These are phyloP conservation scores for Scheffersomyces ergatensis DNA, from an alignment of 805 yeast genomes.

Conservation along the genomic window DNA sequence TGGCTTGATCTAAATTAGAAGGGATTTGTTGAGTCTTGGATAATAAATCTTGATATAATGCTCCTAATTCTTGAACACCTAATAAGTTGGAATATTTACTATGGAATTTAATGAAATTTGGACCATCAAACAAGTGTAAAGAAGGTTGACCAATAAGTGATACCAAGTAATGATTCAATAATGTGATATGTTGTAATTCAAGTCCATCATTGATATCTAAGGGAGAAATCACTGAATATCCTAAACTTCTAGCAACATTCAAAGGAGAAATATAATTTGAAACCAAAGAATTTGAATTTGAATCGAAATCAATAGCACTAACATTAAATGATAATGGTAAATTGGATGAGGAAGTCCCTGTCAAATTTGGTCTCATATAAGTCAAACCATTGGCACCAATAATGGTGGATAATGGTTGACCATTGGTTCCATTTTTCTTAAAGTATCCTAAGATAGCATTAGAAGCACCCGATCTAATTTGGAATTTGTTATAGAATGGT, in stretches of 20 bases:
- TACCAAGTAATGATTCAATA: slow-evolving; percentile 64
- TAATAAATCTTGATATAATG: slow-evolving; percentile 36
- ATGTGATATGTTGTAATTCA: slow-evolving; percentile 67
- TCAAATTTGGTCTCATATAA: slow-evolving; percentile 62
- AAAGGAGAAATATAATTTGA: slow-evolving; percentile 65
- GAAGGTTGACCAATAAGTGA: slow-evolving; percentile 49
- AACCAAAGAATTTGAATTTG: slow-evolving; percentile 46
- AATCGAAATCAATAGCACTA: slow-evolving; percentile 73
- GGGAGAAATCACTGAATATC: slow-evolving; percentile 70
- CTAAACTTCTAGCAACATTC: slow-evolving; percentile 59
- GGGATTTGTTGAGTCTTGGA: slow-evolving; percentile 18
- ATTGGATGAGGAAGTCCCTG: slow-evolving; percentile 4
- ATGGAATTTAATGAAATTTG: slow-evolving; percentile 54
- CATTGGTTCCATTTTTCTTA: slow-evolving; percentile 26
- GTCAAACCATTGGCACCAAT: slow-evolving; percentile 68
- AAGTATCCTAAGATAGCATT: slow-evolving; percentile 74
- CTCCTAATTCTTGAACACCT: slow-evolving; percentile 40
- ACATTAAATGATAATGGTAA: slow-evolving; percentile 70
- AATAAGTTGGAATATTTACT: slow-evolving; percentile 45
- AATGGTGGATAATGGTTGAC: slow-evolving; percentile 45
- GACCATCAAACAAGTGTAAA: slow-evolving; percentile 79
- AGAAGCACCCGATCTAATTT: slow-evolving; percentile 84
- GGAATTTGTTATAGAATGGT: slow-evolving; percentile 60
- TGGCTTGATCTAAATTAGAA: slow-evolving; percentile 31
- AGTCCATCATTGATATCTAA: slow-evolving; percentile 40